Conservation (phyloP, 2,329 filamentous ascomycete species). For the Bipolaris bicolor region DNA sequence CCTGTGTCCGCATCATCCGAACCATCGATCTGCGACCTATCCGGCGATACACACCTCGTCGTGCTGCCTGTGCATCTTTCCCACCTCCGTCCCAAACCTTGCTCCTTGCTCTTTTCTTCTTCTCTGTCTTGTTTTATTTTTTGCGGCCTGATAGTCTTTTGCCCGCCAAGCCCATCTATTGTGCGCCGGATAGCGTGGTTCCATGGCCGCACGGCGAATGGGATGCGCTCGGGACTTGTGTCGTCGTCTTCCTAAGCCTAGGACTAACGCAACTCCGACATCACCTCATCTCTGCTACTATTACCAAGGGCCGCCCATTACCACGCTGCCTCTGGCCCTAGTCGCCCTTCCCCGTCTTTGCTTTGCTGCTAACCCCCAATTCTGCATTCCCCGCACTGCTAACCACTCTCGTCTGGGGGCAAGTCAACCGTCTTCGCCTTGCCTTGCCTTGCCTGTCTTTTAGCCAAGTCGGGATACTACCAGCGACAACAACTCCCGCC, state of each 20-base stretch:
- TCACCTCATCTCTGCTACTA: constrained; percentile 7
- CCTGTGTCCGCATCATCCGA: constrained; percentile 21
- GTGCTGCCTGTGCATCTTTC: constrained; percentile 5
- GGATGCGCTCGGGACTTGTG: constrained; percentile 24
- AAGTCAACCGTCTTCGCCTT: constrained; percentile 18
- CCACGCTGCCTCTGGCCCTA: too few relatives aligned
- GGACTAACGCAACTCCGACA: constrained; percentile 12
- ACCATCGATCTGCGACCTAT: constrained; percentile 24
- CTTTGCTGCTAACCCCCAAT: constrained; percentile 2
- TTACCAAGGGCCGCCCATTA: background rate
- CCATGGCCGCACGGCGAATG: constrained; percentile 23
- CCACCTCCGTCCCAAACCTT: constrained; percentile 1
- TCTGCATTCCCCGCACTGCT: constrained; percentile 27
- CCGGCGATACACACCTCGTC: constrained; percentile 16
- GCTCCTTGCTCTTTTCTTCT: background rate
- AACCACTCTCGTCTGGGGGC: constrained; percentile 28
- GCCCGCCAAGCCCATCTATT: constrained; percentile 26
- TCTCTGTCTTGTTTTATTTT: constrained; percentile 4
- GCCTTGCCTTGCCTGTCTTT: constrained; percentile 16
- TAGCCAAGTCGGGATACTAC: constrained; percentile 20
- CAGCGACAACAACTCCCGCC: constrained; percentile 22
- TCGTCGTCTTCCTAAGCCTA: constrained; percentile 20
- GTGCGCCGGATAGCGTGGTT: constrained; percentile 19
- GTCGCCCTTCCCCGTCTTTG: constrained; percentile 8
- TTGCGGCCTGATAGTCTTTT: constrained; percentile 24